Evolutionary conservation across 2,329 filamentous ascomycete genomes (phyloP).

Genomic region (Monosporascus sp.): DNA sequence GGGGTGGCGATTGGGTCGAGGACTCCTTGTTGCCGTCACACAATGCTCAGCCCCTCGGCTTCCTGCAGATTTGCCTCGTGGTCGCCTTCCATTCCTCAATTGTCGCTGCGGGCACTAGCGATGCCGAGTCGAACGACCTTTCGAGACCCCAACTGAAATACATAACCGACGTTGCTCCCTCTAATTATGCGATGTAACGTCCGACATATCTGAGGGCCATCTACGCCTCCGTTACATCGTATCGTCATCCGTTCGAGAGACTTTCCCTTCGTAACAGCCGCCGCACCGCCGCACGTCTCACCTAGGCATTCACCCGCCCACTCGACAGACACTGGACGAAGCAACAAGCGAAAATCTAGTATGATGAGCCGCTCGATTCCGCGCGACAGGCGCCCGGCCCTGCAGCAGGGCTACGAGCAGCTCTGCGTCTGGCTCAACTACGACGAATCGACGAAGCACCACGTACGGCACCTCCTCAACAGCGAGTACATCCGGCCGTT

Average conservation of each 20-base stretch:
- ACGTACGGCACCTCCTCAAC: constrained; percentile 13
- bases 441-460: constrained; percentile 12
- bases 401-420: constrained; percentile 15
- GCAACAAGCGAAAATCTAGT: too few relatives aligned
- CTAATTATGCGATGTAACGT: too few relatives aligned
- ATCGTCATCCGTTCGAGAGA: too few relatives aligned
- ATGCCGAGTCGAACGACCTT: too few relatives aligned
- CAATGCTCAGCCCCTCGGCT: constrained; percentile 7
- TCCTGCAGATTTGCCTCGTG: constrained; percentile 4
- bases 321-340: too few relatives aligned
- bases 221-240: too few relatives aligned
- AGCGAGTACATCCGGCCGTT: constrained; percentile 19
- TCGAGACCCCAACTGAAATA: too few relatives aligned
- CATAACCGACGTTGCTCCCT: too few relatives aligned
- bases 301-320: not conserved
- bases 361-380: constrained; percentile 14
- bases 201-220: too few relatives aligned
- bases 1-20: constrained; percentile 8
- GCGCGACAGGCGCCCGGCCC: constrained; percentile 9
- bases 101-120: too few relatives aligned
- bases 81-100: not conserved
- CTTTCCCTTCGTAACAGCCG: too few relatives aligned
- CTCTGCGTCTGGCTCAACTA: constrained; percentile 20
- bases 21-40: constrained; percentile 2
- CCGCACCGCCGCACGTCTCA: not conserved